A percentile compares a stretch with the other conserved stretches of the same genome.
phyloP scores from a whole-genome alignment of 2,329 filamentous ascomycete species.

The Penicillium sp. region DNA sequence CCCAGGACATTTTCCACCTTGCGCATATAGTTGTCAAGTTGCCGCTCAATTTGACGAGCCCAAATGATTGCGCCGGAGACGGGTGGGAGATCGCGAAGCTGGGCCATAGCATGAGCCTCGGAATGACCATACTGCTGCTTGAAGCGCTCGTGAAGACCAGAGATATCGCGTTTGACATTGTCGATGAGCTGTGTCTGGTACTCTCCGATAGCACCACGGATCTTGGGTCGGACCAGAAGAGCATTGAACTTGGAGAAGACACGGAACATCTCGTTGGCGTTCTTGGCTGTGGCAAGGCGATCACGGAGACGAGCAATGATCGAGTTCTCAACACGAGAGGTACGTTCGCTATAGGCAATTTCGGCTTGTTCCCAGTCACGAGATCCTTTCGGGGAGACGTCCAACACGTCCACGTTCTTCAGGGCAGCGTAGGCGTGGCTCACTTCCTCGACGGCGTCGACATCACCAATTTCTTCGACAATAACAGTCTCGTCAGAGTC shows the following conservation, averaged over 20 bases:
- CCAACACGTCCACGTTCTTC: constrained; percentile 90
- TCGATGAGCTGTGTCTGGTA: constrained; percentile 98
- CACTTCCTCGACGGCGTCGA: constrained; percentile 95
- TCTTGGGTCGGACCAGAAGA: constrained; percentile 96
- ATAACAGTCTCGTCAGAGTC: constrained; percentile 60
- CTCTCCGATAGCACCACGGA: constrained; percentile 93
- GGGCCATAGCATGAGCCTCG: constrained; percentile 96
- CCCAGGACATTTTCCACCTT: constrained; percentile 98
- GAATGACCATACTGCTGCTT: constrained; percentile 99
- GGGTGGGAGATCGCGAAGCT: constrained; percentile 88
- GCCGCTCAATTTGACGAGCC: constrained; percentile 93
- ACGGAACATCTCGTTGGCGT: constrained; percentile 98
- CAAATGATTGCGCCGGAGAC: constrained; percentile 97
- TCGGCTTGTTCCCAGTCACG: constrained; percentile 90
- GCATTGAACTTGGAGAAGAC: constrained; percentile 99
- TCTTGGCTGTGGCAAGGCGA: constrained; percentile 89
- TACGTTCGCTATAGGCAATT: constrained; percentile 94
- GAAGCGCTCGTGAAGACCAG: constrained; percentile 88
- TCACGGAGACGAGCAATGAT: constrained; percentile 94
- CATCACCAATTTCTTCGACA: constrained; percentile 91
- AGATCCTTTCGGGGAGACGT: constrained; percentile 85
- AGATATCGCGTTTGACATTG: constrained; percentile 94
- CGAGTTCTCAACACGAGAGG: constrained; percentile 94
- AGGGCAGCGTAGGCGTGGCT: constrained; percentile 88
- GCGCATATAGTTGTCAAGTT: constrained; percentile 94